Base-by-base conservation (phyloP, 192 early-diverging fungal species). In the Linnemannia hyalina region DNA sequence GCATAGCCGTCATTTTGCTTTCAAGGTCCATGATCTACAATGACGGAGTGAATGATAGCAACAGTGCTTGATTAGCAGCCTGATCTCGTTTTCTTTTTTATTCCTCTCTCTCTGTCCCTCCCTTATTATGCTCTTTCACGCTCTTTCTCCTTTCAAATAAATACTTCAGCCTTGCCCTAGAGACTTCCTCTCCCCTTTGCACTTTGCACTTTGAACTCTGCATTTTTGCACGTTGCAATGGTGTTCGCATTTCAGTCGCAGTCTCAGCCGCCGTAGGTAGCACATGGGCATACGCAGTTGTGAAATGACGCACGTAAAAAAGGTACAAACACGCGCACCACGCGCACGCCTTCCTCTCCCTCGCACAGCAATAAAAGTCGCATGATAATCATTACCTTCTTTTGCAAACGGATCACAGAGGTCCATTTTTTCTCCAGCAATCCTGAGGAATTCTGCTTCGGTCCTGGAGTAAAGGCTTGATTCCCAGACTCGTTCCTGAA, bases 381-480 rank as follows among this genome's bases (percentile, higher is more conserved):
- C 49, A 68, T 68, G 72, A 65, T n/a, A 79, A 80, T 81, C n/a
- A 44, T 41, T 89, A 92, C 92, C 90, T 98, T 98, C 82, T 96
- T 97, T 80, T 98, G 97, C 77, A 98, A 88, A 13, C 98, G 90
- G 72, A 98, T 95, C 11, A 98, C 95, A n/a, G 96, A 97, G 18
- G 95, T 96, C 98, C 98, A 99, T 81, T 99, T 99, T 85, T 96
- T 96, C 85, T 97, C 95, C 55, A 97, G 87, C 63, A 97, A 76
- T 42, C 95, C 96, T 36, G 96, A 89, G 70, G 93, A 95, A 78
- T 94, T 94, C 86, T 95, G 93, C 82, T 95, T 95, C 18, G 93
- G 90, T 78, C 95, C 96, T 3, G 93, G 90, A 26, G 89, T 89
- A 79, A 94, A 96, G 49, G 94, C 94, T 41, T 93, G 91, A 77